A percentile compares a stretch with the other conserved stretches of the same genome.
phyloP scores from a whole-genome alignment of 148 eudicot species.

The Rhododendron simsii region DNA sequence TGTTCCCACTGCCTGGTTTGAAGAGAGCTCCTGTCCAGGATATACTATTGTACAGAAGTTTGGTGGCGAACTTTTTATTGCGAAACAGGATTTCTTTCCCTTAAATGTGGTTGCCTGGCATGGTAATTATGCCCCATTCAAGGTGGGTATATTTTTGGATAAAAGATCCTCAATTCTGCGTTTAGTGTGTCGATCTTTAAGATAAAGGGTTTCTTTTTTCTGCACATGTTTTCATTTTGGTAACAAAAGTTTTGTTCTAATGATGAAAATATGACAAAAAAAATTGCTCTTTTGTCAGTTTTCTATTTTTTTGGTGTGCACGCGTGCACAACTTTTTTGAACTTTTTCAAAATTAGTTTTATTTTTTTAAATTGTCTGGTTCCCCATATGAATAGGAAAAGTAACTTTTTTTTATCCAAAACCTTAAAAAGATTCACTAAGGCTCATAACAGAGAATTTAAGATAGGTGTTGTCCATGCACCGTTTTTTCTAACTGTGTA shows the following conservation, averaged over 20 bases:
- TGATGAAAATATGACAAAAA: not conserved
- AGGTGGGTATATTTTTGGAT: slow-evolving; percentile 35
- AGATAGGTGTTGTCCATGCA: not conserved
- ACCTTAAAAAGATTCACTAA: not conserved
- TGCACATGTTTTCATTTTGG: not conserved
- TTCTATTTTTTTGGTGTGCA: not conserved
- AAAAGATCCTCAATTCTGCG: not conserved
- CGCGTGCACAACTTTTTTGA: not conserved
- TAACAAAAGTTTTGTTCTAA: not conserved
- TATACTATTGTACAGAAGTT: slow-evolving; percentile 80
- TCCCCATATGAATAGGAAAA: not conserved
- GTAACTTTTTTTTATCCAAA: not conserved
- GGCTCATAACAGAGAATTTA: not conserved
- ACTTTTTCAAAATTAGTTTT: not conserved
- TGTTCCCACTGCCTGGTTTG: slow-evolving; percentile 85
- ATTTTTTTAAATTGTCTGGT: not conserved
- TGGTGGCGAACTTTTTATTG: slow-evolving; percentile 93
- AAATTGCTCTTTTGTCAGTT: not conserved
- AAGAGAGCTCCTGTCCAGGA: slow-evolving; percentile 49
- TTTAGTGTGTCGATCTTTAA: not conserved
- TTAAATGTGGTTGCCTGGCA: slow-evolving; percentile 99
- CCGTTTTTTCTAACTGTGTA: not conserved
- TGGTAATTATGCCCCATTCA: slow-evolving; percentile 90
- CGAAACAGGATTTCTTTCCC: slow-evolving; percentile 92
- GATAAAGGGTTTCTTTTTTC: not conserved